A percentile compares a stretch with the other conserved stretches of the same genome.
Evolutionary conservation across 1,139 yeast species (phyloP).

Genomic region (Suhomyces atakaporum): DNA sequence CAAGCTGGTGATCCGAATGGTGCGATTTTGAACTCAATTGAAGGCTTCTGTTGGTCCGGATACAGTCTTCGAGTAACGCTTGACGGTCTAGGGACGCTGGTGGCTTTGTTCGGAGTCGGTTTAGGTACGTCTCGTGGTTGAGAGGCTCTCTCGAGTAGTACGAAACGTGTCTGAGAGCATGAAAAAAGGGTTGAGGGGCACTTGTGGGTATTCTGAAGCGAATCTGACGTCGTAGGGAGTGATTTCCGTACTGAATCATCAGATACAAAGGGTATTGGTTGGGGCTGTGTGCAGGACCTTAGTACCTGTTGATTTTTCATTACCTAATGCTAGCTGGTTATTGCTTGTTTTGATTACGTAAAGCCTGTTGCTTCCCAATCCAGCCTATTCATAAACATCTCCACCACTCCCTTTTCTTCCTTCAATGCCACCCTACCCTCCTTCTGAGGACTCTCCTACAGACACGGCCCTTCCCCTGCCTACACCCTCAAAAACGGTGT

Average conservation of each 20-base stretch:
- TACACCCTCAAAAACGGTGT: neutral
- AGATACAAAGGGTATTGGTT: too few species aligned
- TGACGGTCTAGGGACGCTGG: conserved; percentile 6
- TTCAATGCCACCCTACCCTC: conserved; percentile 4
- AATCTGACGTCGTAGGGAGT: too few species aligned
- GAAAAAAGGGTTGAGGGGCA: neutral
- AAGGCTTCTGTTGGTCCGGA: conserved; percentile 27
- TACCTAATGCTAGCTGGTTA: too few species aligned
- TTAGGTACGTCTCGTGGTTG: conserved; percentile 29
- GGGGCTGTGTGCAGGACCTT: too few species aligned
- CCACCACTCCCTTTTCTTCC: neutral
- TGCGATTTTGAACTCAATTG: conserved; percentile 11
- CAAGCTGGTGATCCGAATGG: neutral
- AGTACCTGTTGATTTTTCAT: too few species aligned
- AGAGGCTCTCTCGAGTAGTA: conserved; percentile 22
- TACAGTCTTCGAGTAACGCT: conserved; percentile 23
- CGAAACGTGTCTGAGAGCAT: neutral
- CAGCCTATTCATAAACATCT: conserved; percentile 15
- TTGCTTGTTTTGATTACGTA: too few species aligned
- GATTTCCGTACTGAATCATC: too few species aligned
- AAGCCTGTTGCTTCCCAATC: conserved; percentile 15
- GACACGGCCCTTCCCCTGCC: conserved; percentile 1
- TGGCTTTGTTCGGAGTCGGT: conserved; percentile 19
- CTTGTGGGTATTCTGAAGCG: too few species aligned
- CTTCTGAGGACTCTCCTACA: conserved; percentile 2